Conservation (phyloP, 2,329 filamentous ascomycete genomes). For the Pseudogymnoascus pannorum region DNA sequence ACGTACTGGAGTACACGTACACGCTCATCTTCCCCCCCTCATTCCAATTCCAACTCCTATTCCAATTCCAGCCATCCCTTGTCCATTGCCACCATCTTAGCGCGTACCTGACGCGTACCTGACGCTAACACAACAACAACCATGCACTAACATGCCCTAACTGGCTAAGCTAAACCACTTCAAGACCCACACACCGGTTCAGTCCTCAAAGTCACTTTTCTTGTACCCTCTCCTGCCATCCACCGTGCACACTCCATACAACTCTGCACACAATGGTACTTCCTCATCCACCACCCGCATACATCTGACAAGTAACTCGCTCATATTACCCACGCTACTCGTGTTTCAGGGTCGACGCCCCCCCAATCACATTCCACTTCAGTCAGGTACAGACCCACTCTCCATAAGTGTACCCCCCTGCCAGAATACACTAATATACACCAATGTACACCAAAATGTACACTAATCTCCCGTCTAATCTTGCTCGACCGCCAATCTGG, state of each 20-base stretch:
- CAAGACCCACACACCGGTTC: background rate
- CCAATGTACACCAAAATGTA: background rate
- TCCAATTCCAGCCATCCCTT: background rate
- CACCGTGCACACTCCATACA: background rate
- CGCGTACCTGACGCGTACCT: conserved; percentile 4
- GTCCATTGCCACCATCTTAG: background rate
- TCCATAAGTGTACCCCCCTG: too few species aligned
- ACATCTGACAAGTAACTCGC: background rate
- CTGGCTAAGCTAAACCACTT: background rate
- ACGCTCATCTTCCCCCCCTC: too few species aligned
- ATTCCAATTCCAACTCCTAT: too few species aligned
- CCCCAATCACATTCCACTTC: background rate
- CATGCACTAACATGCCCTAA: background rate
- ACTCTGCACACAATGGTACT: background rate
- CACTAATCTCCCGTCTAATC: conserved; percentile 4
- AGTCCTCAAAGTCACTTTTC: background rate
- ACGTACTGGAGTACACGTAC: background rate
- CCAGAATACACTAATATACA: too few species aligned
- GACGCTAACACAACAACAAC: background rate
- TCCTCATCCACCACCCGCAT: too few species aligned
- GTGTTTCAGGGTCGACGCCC: background rate
- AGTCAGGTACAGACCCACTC: background rate
- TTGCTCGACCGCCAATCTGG: background rate
- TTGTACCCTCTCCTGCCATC: background rate
- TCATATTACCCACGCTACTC: background rate